A percentile compares a stretch with the other conserved stretches of the same genome.
phyloP scores from a whole-genome alignment of 2,329 filamentous ascomycete genomes.

The Calonectria honghensis region DNA sequence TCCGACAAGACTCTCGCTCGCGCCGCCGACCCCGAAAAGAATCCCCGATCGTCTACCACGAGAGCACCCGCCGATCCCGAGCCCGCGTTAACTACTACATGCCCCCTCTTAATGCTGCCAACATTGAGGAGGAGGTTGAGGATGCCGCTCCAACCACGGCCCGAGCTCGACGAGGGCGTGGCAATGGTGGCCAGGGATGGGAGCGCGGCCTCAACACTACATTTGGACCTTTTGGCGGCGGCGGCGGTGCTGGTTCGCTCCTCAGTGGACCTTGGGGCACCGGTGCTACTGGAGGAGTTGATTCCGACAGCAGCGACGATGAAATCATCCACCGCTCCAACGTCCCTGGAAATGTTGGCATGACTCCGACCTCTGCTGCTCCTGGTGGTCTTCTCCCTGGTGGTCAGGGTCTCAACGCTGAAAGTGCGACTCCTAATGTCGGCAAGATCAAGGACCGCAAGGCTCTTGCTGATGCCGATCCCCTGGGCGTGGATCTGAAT shows the following conservation, averaged over 20 bases:
- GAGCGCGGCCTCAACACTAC: constrained; percentile 92
- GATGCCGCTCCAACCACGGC: constrained; percentile 81
- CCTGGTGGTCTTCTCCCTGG: constrained; percentile 67
- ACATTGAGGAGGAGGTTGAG: constrained; percentile 83
- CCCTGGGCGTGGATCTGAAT: constrained; percentile 92
- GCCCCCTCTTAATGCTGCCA: constrained; percentile 77
- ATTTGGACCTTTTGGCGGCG: constrained; percentile 93
- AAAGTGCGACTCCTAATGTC: constrained; percentile 81
- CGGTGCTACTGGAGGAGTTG: constrained; percentile 84
- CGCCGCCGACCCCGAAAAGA: constrained; percentile 71
- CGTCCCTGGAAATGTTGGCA: constrained; percentile 75
- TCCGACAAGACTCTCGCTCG: constrained; percentile 72
- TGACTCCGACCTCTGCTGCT: constrained; percentile 73
- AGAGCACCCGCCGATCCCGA: constrained; percentile 71
- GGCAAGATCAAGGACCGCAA: constrained; percentile 96
- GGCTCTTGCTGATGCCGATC: constrained; percentile 93
- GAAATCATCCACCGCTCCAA: constrained; percentile 81
- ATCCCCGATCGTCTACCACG: constrained; percentile 76
- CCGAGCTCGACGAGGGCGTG: constrained; percentile 79
- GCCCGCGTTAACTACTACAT: constrained; percentile 89
- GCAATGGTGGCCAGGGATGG: constrained; percentile 76
- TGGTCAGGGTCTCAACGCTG: constrained; percentile 63
- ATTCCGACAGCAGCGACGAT: constrained; percentile 98
- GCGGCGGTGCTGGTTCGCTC: constrained; percentile 82
- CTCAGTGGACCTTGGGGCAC: constrained; percentile 85